Evolutionary conservation across 2,329 filamentous ascomycete genomes (phyloP), one percentile per base, ranked within the genome.

Genomic region (Stylonectria norvegica): DNA sequence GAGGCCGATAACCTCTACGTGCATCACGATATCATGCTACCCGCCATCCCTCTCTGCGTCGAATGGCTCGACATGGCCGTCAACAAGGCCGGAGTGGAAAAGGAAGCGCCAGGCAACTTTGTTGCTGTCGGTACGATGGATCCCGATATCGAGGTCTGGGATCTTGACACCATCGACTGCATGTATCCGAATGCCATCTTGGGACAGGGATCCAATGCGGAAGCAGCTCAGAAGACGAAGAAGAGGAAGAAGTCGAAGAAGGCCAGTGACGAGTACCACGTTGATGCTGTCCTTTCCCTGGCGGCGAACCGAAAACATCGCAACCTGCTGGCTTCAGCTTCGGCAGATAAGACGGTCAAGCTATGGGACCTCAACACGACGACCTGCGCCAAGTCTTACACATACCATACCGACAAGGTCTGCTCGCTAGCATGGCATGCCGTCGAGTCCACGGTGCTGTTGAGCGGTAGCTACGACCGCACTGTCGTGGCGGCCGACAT

Each of bases 1-100:
- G 81, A 81, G 47, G 86, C 84, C 31, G 93, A 97, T 68, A 98
- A 98, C 63, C 83, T 98, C 46, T 98, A 98, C 65, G 91, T 98
- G 17, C 93, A 98, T 70, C 93, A 98, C 76, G 93, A 98, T 66
- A 95, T 98, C 57, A 97, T 98, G 91, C 78, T 98, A 40, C 93
- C 93, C 20, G 91, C 91, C 17, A 95, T 98, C 60, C 93, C 93
- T 9, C 80, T 98, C 5, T 93, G 89, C 59, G 78, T 97, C 28
- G 93, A 98, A 70, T 98, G 93, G 93, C 70, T 98, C 31, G 88
- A 96, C 62, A 76, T 95, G 40, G 85, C 89, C n/a, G 89, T 95
- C 23, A 84, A 86, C 50, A 88, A 89, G 62, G 67, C 74, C 9
- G 70, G 65, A 32, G 68, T 75, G 5, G 77, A 78, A 29, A 78